These are phyloP conservation scores for Lentinus polychrous DNA, from an alignment of 1,284 basidiomycete genomes.

Conservation along the genomic window DNA sequence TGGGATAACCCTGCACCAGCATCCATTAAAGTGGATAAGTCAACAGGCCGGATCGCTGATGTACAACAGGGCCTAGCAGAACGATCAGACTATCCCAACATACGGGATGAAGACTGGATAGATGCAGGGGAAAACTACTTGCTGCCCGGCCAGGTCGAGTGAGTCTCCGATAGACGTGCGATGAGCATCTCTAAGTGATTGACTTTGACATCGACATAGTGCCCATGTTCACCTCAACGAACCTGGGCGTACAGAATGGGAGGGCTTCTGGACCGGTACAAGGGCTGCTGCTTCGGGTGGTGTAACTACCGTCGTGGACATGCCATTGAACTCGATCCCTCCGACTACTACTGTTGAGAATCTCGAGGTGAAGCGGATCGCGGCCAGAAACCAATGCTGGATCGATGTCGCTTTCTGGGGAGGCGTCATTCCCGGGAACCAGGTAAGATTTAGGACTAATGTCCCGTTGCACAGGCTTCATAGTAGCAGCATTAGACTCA, in stretches of 20 bases:
- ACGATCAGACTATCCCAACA: slow-evolving; percentile 28
- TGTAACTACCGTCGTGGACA: slow-evolving; percentile 88
- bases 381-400: slow-evolving; percentile 70
- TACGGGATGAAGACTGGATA: slow-evolving; percentile 39
- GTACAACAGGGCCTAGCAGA: slow-evolving; percentile 33
- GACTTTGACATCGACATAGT: slow-evolving; percentile 31
- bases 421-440: slow-evolving; percentile 85
- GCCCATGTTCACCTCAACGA: slow-evolving; percentile 92
- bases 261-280: slow-evolving; percentile 90
- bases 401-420: slow-evolving; percentile 94
- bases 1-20: slow-evolving; percentile 49
- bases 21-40: slow-evolving; percentile 59
- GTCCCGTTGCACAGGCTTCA: slow-evolving; percentile 5
- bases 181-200: background rate
- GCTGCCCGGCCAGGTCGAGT: slow-evolving; percentile 85
- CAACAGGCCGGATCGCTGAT: slow-evolving; percentile 61
- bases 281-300: slow-evolving; percentile 84
- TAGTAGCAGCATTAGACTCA: slow-evolving; percentile 39
- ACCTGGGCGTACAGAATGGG: slow-evolving; percentile 89
- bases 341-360: slow-evolving; percentile 83
- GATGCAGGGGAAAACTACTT: slow-evolving; percentile 62
- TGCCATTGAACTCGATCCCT: slow-evolving; percentile 94
- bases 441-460: slow-evolving; percentile 32
- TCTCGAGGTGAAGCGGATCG: slow-evolving; percentile 61
- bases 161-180: slow-evolving; percentile 24